Evolutionary conservation across 2,329 filamentous ascomycete species (phyloP).

Genomic region (Teratosphaeria viscida): DNA sequence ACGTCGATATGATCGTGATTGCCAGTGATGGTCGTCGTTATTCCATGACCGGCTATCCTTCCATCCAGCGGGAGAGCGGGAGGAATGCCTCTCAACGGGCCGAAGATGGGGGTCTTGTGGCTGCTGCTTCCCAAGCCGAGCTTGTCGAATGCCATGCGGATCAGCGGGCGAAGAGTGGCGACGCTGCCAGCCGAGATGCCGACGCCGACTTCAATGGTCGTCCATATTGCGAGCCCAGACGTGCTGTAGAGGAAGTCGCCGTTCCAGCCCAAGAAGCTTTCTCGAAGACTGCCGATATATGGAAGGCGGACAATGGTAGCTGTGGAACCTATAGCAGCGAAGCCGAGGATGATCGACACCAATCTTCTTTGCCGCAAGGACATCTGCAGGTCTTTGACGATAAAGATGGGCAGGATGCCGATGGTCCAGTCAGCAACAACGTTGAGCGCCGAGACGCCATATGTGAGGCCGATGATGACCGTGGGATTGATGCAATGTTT

Average conservation of each 20-base stretch:
- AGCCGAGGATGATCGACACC: constrained; percentile 28
- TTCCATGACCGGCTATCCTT: neutral
- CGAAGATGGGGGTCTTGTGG: neutral
- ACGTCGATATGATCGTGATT: constrained; percentile 5
- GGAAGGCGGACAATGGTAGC: constrained; percentile 39
- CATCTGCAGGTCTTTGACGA: constrained; percentile 33
- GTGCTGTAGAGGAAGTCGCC: constrained; percentile 36
- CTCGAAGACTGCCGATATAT: constrained; percentile 28
- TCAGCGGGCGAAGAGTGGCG: constrained; percentile 40
- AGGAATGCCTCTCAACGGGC: neutral
- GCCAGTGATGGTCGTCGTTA: constrained; percentile 6
- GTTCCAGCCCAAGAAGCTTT: constrained; percentile 21
- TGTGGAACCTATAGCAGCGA: constrained; percentile 41
- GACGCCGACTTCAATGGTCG: constrained; percentile 25
- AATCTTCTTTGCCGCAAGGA: constrained; percentile 28
- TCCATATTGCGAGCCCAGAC: constrained; percentile 28
- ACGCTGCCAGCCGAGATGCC: constrained; percentile 35
- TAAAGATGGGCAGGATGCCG: constrained; percentile 31
- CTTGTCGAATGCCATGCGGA: constrained; percentile 22
- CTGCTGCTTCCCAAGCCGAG: constrained; percentile 3
- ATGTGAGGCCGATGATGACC: constrained; percentile 37
- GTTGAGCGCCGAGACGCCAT: constrained; percentile 25
- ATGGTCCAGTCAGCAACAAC: constrained; percentile 34
- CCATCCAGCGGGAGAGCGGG: neutral
- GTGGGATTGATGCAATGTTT: constrained; percentile 33